These are phyloP conservation scores for Haberlea rhodopensis DNA, from an alignment of 257 asterid genomes.

Conservation along the genomic window DNA sequence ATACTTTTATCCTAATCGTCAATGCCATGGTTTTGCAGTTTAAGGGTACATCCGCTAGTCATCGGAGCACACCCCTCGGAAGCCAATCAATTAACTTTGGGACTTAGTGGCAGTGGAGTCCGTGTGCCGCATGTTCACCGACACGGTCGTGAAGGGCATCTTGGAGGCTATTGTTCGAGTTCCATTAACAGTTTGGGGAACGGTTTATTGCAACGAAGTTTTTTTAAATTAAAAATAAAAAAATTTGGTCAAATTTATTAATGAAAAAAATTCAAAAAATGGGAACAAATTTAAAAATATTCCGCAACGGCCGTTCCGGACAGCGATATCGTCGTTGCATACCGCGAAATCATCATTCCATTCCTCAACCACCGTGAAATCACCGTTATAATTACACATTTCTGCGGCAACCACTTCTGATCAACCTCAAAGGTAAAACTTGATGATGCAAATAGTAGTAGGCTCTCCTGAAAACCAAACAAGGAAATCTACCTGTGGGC, in stretches of 20 bases:
- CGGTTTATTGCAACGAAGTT: too few species aligned
- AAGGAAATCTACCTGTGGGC: background rate
- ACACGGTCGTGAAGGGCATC: constrained; percentile 22
- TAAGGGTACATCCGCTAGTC: constrained; percentile 25
- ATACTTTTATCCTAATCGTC: background rate
- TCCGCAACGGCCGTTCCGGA: constrained; percentile 46
- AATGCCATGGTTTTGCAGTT: constrained; percentile 5
- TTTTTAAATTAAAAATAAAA: too few species aligned
- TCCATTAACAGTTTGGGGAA: too few species aligned
- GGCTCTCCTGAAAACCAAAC: constrained; percentile 5
- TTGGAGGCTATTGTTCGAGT: constrained; percentile 46
- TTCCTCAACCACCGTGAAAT: too few species aligned
- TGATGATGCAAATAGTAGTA: constrained; percentile 1
- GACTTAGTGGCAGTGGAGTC: constrained; percentile 28
- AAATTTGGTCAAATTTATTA: too few species aligned
- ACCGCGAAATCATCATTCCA: too few species aligned
- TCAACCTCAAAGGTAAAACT: constrained; percentile 43
- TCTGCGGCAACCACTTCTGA: constrained; percentile 50
- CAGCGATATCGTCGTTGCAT: too few species aligned
- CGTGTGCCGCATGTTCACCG: constrained; percentile 24
- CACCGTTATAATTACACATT: too few species aligned
- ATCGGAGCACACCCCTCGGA: constrained; percentile 33
- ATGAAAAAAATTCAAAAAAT: too few species aligned
- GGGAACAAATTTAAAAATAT: too few species aligned
- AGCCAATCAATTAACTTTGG: constrained; percentile 33